Base-by-base conservation (phyloP, 2,329 filamentous ascomycete genomes). In the Ambrosiella beaveri region DNA sequence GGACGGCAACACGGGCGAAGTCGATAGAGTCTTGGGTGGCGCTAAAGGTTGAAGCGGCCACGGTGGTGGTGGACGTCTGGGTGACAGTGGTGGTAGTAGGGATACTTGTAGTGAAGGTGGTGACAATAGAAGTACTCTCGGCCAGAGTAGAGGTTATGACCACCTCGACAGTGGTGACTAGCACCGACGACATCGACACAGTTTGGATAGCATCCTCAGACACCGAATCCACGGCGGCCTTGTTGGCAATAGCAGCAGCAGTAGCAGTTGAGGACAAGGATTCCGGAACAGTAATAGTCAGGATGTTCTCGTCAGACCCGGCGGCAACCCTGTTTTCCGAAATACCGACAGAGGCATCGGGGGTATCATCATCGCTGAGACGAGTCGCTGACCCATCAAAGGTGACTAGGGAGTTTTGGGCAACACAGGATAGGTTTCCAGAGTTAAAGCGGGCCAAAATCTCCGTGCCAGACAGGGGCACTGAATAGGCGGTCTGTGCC, bases 371-470 rank as follows among this genome's bases (percentile, higher is more conserved):
- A 12, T 63, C 65, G 15, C 68, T 68, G 12, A 66, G 63, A 37
- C 73, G 69, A 3, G 69, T 66, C 1, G 72, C 69, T 58, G 69
- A 69, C 3, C 83, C 84, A 63, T 86, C 79, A 68, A 96, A 95
- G 0, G 86, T 88, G 13, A 97, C 84, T 3, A 98, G 75, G 0
- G 88, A 84, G 65, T 97, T 97, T 68, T 96, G 85, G 0, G 84
- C 81, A 7, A 81, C 80, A 69, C 93, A 98, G 57, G 86, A 89
- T 13, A 95, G 73, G 62, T 85, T 85, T 38, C 78, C 79, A 5
- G 76, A 71, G 65, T 85, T 91, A 68, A 97, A 87, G 53, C 88
- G 79, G 1, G 83, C 81, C 58, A 95, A 71, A 56, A 97, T 79
- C 7, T 76, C 76, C 0, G 79, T 79, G 3, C 79, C 75, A 50